Conservation (phyloP, 495 filamentous ascomycete genomes). For the Penicillium pulvis region DNA sequence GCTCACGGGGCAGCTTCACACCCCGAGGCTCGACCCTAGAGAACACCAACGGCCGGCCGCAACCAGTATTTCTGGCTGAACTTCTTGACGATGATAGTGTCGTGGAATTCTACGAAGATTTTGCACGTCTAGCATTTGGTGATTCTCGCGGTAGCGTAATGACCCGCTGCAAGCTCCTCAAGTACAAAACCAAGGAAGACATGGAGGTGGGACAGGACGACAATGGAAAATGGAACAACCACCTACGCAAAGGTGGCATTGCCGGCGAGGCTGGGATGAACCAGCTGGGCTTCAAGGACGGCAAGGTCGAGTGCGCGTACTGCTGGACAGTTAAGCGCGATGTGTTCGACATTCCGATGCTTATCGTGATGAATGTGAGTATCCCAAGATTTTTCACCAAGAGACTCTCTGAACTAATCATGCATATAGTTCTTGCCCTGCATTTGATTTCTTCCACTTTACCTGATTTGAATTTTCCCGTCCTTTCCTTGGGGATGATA, state of each 20-base stretch:
- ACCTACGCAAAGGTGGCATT: slow-evolving; percentile 57
- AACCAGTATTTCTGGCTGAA: slow-evolving; percentile 87
- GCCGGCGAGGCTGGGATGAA: slow-evolving; percentile 75
- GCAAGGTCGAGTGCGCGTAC: slow-evolving; percentile 90
- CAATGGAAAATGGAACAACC: slow-evolving; percentile 45
- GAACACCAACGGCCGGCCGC: slow-evolving; percentile 43
- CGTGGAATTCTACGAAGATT: slow-evolving; percentile 94
- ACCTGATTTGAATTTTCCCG: not conserved
- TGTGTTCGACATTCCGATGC: slow-evolving; percentile 97
- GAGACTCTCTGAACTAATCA: slow-evolving; percentile 12
- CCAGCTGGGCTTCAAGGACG: slow-evolving; percentile 76
- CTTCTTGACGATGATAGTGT: slow-evolving; percentile 92
- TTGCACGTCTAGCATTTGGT: slow-evolving; percentile 84
- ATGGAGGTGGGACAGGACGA: slow-evolving; percentile 48
- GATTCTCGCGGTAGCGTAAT: slow-evolving; percentile 82
- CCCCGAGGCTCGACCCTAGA: slow-evolving; percentile 43
- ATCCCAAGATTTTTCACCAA: not conserved
- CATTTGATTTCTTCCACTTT: slow-evolving; percentile 37
- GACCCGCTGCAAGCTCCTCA: slow-evolving; percentile 82
- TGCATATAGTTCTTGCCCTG: slow-evolving; percentile 46
- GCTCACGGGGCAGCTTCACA: slow-evolving; percentile 52
- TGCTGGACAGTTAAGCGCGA: slow-evolving; percentile 97
- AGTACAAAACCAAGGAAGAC: slow-evolving; percentile 80
- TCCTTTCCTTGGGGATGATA: not conserved
- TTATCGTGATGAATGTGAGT: slow-evolving; percentile 96